Conservation (phyloP, 73 alveolate genomes). For the Paramecium biaurelia region DNA sequence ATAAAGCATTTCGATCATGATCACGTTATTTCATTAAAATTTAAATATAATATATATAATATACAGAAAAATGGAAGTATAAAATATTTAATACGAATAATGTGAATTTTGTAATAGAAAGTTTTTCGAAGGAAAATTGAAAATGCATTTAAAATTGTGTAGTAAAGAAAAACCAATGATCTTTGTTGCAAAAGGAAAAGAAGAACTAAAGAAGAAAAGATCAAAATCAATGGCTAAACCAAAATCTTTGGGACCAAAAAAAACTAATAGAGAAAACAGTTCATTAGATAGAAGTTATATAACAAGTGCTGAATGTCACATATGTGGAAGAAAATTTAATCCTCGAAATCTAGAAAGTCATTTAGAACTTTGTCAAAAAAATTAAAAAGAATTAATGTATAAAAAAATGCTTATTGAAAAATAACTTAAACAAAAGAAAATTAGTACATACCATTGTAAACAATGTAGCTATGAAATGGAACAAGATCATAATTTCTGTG, state of each 20-base stretch:
- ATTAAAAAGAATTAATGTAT: slow-evolving; percentile 36
- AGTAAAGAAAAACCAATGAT: not conserved
- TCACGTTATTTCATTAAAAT: not conserved
- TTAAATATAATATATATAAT: not conserved
- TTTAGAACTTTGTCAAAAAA: not conserved
- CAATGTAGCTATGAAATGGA: slow-evolving; percentile 29
- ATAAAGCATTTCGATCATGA: not conserved
- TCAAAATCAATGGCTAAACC: slow-evolving; percentile 11
- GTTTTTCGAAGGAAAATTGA: slow-evolving; percentile 39
- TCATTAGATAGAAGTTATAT: slow-evolving; percentile 43
- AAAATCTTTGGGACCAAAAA: not conserved
- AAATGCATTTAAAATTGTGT: slow-evolving; percentile 30
- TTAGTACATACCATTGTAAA: not conserved
- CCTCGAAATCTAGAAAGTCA: slow-evolving; percentile 36
- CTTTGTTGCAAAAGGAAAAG: not conserved
- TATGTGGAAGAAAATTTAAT: slow-evolving; percentile 21
- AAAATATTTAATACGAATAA: not conserved
- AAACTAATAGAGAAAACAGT: slow-evolving; percentile 21
- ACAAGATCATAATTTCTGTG: slow-evolving; percentile 34
- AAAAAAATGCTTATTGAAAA: slow-evolving; percentile 27
- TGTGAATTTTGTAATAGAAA: not conserved
- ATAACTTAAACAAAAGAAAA: slow-evolving; percentile 19
- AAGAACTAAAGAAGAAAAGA: not conserved
- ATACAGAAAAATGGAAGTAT: not conserved
- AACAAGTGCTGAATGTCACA: not conserved